phyloP scores from a whole-genome alignment of 2,329 filamentous ascomycete species.

The Beauveria varroae region DNA sequence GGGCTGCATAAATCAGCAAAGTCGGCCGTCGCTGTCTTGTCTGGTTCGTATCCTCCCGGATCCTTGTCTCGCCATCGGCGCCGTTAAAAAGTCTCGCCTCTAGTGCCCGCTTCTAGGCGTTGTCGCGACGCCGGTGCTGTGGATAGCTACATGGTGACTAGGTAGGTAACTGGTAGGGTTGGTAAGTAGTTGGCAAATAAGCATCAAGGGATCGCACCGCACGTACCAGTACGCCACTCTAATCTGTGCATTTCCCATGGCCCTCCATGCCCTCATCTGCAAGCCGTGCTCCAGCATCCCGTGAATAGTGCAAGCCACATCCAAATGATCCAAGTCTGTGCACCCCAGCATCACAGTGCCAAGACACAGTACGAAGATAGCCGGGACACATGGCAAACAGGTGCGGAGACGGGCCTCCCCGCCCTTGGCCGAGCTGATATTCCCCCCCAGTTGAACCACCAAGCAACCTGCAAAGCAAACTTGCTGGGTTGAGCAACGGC shows the following conservation, averaged over 20 bases:
- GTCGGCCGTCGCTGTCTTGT: background rate
- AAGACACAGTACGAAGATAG: background rate
- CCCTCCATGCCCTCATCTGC: background rate
- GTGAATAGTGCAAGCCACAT: background rate
- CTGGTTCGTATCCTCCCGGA: background rate
- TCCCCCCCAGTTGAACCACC: background rate
- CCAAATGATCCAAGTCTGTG: background rate
- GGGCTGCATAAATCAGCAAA: background rate
- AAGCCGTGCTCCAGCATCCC: background rate
- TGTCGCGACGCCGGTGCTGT: background rate
- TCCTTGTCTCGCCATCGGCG: background rate
- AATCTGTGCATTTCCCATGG: background rate
- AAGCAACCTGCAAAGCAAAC: slow-evolving; percentile 6
- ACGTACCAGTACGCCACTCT: background rate
- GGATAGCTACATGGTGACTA: background rate
- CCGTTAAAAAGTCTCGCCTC: background rate
- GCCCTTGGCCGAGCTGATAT: background rate
- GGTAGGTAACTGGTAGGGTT: background rate
- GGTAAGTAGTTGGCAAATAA: background rate
- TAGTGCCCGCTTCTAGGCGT: background rate
- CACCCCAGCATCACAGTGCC: background rate
- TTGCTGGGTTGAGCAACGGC: slow-evolving; percentile 1
- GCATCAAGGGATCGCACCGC: background rate
- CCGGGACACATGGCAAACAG: slow-evolving; percentile 7
- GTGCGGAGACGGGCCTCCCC: slow-evolving; percentile 8